Evolutionary conservation across 2,329 filamentous ascomycete species (phyloP), one percentile per base, ranked within the genome.

Genomic region (Ilyonectria mors-panacis): DNA sequence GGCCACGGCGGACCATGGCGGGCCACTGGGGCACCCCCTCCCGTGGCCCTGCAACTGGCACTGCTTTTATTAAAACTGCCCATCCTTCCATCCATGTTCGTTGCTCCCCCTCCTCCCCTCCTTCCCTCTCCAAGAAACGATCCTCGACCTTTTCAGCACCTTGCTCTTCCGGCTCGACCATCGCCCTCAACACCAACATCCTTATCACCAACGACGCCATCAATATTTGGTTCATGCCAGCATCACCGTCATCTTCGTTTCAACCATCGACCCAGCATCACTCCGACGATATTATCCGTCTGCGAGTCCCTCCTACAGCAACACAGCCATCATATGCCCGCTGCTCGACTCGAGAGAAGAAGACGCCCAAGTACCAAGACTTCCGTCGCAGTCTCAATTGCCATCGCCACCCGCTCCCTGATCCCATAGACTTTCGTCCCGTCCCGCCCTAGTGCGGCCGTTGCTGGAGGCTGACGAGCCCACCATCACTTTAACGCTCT

Each of bases 61-160:
- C 69, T 69, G 70, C 55, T 75, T 76, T 76, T 72, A 76, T 75
- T 76, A 71, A 76, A 76, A 76, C 74, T 74, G 74, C 70, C 71
- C 71, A 76, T 74, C 74, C 70, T 67, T 75, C 72, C 71, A 73
- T 72, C 74, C 70, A 75, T 73, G 67, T 66, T 68, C 70, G 54
- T 66, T 53, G 64, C 54, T 70, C 69, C 57, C 73, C 74, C 72
- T 73, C 72, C 70, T 73, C 72, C 73, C 73, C 72, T 76, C 74
- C 70, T 74, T 63, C 67, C 51, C 65, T 68, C 63, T 63, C 65
- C 65, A 75, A 70, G 70, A 74, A 66, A 63, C 70, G 68, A 66
- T 68, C 50, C 47, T 73, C 70, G 66, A 72, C 69, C 67, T 70
- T 66, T 66, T 65, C 51, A 64, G 67, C 68, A 68, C 65, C 54